Conservation (phyloP, 1,284 basidiomycete species). For the Sphaerobolus stellatus region DNA sequence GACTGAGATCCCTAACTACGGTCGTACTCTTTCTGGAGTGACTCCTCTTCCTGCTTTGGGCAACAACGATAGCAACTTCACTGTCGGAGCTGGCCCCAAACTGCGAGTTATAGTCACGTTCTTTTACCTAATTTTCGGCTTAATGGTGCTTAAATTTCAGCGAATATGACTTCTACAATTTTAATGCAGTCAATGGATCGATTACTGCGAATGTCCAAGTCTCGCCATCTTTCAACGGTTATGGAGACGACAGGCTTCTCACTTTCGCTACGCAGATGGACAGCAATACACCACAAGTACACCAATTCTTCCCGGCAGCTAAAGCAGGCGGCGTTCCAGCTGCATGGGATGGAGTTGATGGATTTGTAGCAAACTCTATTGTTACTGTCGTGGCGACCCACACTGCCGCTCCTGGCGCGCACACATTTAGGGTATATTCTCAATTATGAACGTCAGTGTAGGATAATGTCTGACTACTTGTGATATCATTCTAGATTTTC, state of each 20-base stretch:
- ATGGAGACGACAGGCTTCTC: conserved; percentile 52
- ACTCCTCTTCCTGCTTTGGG: conserved; percentile 58
- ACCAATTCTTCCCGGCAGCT: conserved; percentile 50
- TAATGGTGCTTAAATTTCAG: conserved; percentile 26
- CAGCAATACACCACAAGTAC: conserved; percentile 34
- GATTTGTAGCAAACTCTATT: conserved; percentile 55
- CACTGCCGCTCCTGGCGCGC: conserved; percentile 46
- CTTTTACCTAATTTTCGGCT: background rate
- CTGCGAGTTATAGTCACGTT: conserved; percentile 48
- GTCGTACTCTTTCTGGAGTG: conserved; percentile 57
- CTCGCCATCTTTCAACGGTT: conserved; percentile 61
- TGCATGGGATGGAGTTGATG: conserved; percentile 49
- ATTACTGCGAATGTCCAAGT: conserved; percentile 51
- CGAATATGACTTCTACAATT: conserved; percentile 67
- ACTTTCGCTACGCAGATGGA: conserved; percentile 59
- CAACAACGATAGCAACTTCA: conserved; percentile 52
- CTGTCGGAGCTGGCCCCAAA: conserved; percentile 58
- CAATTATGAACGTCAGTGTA: background rate
- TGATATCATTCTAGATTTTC: conserved; percentile 40
- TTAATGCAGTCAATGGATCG: conserved; percentile 45
- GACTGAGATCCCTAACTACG: conserved; percentile 58
- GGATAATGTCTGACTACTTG: background rate
- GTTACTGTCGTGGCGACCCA: conserved; percentile 42
- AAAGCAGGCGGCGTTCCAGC: conserved; percentile 50
- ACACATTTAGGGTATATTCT: conserved; percentile 53